Evolutionary conservation across 345 rosid species (phyloP).

Genomic region (Zanthoxylum bungeanum): DNA sequence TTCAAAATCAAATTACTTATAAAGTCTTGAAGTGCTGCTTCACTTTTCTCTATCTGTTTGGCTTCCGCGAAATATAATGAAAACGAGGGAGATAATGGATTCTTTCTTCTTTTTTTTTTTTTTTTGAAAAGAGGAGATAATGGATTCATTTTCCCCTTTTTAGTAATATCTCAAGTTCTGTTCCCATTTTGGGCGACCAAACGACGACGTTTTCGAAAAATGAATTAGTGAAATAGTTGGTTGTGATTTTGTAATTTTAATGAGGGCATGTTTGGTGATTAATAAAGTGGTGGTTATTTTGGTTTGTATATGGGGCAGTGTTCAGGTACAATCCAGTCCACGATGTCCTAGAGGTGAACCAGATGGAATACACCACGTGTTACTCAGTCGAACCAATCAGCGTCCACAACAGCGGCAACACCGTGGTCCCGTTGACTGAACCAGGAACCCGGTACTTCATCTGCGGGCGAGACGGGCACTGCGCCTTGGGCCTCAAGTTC

Average conservation of each 20-base stretch:
- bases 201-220: background rate
- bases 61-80: background rate
- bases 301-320: conserved; percentile 11
- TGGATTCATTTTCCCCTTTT: background rate
- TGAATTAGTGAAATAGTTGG: no score
- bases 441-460: conserved; percentile 13
- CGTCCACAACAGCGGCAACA: background rate
- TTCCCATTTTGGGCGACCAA: no score
- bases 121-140: no score
- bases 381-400: conserved; percentile 10
- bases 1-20: background rate
- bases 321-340: conserved; percentile 14
- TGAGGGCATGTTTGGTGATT: no score
- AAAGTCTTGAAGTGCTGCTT: background rate
- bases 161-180: no score
- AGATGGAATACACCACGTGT: background rate
- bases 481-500: conserved; percentile 20
- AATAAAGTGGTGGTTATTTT: background rate
- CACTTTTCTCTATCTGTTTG: background rate
- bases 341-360: conserved; percentile 16
- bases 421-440: conserved; percentile 1
- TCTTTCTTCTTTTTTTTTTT: no score
- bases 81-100: no score
- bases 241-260: no score
- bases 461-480: conserved; percentile 13